Percentiles rank a stretch among this genome's conserved stretches.
phyloP scores from a whole-genome alignment of 2,329 filamentous ascomycete species.

The Hypoxylon sp. region DNA sequence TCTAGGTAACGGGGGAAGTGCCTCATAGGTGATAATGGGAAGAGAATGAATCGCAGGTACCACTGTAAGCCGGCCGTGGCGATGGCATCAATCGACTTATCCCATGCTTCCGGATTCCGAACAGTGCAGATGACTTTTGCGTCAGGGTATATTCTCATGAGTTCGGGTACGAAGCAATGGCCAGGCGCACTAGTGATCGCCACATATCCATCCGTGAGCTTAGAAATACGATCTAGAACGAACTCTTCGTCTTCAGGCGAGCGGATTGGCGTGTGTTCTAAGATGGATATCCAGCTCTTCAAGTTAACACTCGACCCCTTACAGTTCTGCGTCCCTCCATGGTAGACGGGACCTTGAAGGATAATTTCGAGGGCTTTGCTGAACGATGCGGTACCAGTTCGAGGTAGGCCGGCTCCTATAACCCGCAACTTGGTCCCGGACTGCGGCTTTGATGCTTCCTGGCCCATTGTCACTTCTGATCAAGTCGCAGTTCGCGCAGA shows the following conservation, averaged over 20 bases:
- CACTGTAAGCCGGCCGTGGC: conserved; percentile 43
- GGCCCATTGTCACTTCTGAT: conserved; percentile 40
- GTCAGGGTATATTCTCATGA: conserved; percentile 51
- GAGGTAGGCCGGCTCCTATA: conserved; percentile 49
- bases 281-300: conserved; percentile 45
- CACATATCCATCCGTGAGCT: conserved; percentile 50
- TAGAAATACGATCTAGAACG: conserved; percentile 24
- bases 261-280: conserved; percentile 40
- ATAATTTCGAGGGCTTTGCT: conserved; percentile 48
- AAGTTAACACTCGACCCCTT: conserved; percentile 43
- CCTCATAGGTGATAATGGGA: conserved; percentile 36
- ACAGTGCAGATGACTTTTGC: conserved; percentile 53
- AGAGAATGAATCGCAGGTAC: conserved; percentile 45
- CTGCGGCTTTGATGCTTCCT: conserved; percentile 48
- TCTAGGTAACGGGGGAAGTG: conserved; percentile 43
- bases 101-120: conserved; percentile 51
- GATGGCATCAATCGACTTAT: conserved; percentile 46
- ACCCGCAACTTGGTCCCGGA: conserved; percentile 46
- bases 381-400: conserved; percentile 49
- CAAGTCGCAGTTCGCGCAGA: neutral
- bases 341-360: conserved; percentile 47
- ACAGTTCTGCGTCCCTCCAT: conserved; percentile 47
- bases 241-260: conserved; percentile 39
- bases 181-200: conserved; percentile 51
- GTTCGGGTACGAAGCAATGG: conserved; percentile 50